Evolutionary conservation across 73 alveolate genomes (phyloP).

Genomic region (Loxodes magnus): DNA sequence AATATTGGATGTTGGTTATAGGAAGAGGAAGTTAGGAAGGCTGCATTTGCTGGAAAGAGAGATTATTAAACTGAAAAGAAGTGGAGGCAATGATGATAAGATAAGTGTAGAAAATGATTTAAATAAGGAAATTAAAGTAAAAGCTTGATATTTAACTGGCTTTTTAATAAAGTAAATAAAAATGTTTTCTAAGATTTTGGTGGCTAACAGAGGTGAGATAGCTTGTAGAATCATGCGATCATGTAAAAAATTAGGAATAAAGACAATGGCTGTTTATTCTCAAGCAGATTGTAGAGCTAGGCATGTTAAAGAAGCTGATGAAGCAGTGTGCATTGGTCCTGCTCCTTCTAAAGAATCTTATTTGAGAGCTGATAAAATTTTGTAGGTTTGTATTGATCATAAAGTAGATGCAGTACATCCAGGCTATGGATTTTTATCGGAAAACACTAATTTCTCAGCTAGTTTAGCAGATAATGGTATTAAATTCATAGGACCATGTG

Average conservation of each 20-base stretch:
- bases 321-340: constrained; percentile 77
- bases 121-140: no score
- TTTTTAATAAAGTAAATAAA: constrained; percentile 1
- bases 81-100: no score
- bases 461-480: constrained; percentile 39
- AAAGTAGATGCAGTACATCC: constrained; percentile 18
- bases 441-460: constrained; percentile 28
- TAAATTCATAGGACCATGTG: constrained; percentile 53
- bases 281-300: constrained; percentile 61
- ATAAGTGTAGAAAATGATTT: no score
- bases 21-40: no score
- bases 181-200: constrained; percentile 54
- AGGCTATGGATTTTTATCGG: constrained; percentile 18
- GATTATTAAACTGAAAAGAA: no score
- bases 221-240: constrained; percentile 79
- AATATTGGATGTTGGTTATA: no score
- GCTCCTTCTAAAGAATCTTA: constrained; percentile 46
- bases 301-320: constrained; percentile 74
- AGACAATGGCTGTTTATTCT: constrained; percentile 74
- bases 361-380: not conserved
- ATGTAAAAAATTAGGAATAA: constrained; percentile 72
- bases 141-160: no score
- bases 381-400: constrained; percentile 3
- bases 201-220: constrained; percentile 88
- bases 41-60: no score